Base-by-base conservation (phyloP, 1,284 basidiomycete species). In the Heliocybe sulcata region DNA sequence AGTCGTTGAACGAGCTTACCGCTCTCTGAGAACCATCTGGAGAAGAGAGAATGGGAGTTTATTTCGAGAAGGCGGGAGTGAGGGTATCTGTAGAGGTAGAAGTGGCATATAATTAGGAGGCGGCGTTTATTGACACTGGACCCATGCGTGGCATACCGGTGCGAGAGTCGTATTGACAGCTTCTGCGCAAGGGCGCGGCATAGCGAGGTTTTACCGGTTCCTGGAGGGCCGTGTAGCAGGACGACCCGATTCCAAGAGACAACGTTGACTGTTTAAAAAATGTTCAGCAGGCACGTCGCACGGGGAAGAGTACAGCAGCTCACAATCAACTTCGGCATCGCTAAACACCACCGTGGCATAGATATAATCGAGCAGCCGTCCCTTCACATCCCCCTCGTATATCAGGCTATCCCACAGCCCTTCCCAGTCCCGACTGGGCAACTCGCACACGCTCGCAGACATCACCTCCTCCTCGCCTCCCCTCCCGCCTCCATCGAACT, bases 21-120 rank as follows among this genome's bases (percentile, higher is more conserved):
- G 0, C 93, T 96, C 67, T 99, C 97, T 1, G 94, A 97, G 72
- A 99, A 99, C 94, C 94, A 97, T 60, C 93, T 90, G 6, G 92
- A 94, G 68, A 98, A 97, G 4, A 97, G 77, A 0, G 94, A 97
- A 71, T 98, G 94, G 0, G 94, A 94, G 66, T 99, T 99, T 69
- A 99, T 98, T 69, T 99, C 97, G 49, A 99, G 82, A 2, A 99
- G 75, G 55, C 91, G 87, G 26, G 92, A 85, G 67, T 90, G 80
- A 0, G 87, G 76, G 67, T 97, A 99, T 52, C 93, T 94, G 61
- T 11, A 45, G 35, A 19, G n/a, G 20, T 45, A 42, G 23, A 45
- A 10, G 42, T 4, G 16, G 42, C 47, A 26, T 25, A 49, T 49
- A 47, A 25, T 47, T n/a, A n/a, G n/a, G n/a, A n/a, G n/a, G n/a